Evolutionary conservation across 129 eudicot genomes (phyloP).

Genomic region (Tanacetum coccineum): DNA sequence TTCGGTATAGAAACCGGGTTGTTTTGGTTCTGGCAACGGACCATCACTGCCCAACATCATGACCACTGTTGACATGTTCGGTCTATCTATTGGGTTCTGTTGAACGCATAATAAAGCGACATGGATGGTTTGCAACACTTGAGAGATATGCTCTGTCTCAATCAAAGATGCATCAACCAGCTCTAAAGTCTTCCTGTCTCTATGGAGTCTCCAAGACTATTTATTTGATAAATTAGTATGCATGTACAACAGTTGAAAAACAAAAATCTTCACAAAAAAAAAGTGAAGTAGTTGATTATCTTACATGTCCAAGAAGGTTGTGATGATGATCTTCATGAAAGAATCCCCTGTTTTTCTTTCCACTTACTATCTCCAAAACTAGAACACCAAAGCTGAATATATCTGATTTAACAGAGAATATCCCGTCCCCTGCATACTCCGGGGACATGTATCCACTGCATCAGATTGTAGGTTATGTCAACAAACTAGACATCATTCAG

Average conservation of each 20-base stretch:
- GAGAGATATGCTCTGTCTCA: neutral
- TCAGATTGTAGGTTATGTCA: neutral
- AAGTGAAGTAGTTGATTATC: neutral
- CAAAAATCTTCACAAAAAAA: neutral
- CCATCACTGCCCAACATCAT: constrained; percentile 22
- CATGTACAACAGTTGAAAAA: neutral
- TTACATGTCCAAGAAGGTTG: constrained; percentile 35
- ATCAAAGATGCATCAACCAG: constrained; percentile 11
- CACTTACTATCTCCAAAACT: constrained; percentile 23
- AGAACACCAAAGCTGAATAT: constrained; percentile 30
- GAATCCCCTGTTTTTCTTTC: constrained; percentile 31
- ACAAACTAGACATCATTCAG: neutral
- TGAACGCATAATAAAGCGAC: constrained; percentile 39
- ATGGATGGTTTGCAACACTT: constrained; percentile 24
- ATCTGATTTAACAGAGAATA: constrained; percentile 12
- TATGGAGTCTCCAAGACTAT: constrained; percentile 37
- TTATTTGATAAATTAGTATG: neutral
- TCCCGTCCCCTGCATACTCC: no score
- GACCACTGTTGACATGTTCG: constrained; percentile 24
- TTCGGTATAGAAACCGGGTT: constrained; percentile 34
- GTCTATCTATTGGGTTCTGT: constrained; percentile 31
- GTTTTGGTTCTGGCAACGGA: constrained; percentile 19
- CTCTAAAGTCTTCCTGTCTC: constrained; percentile 25
- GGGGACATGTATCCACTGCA: constrained; percentile 1
- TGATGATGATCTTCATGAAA: constrained; percentile 18